Base-by-base conservation (phyloP, 257 asterid genomes). In the Avicennia marina region DNA sequence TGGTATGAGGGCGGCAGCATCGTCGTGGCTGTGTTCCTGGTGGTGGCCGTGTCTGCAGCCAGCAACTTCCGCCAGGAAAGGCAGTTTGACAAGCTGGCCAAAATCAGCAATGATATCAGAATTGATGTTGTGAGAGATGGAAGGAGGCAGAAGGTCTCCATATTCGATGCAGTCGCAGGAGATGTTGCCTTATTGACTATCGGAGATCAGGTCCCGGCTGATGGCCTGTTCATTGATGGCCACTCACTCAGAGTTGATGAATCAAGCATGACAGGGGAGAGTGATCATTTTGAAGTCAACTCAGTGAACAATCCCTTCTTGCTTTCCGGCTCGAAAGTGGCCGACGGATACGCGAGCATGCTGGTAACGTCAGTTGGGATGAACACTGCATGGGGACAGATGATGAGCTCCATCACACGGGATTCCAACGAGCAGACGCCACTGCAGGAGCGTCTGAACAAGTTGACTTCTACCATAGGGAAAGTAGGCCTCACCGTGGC, bases 1-100 rank as follows among this genome's bases (percentile, higher is more conserved):
- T 86, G 87, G 73, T 75, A 73, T 7, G 95, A 86, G 61, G 95
- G 95, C 1, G 82, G 79, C 1, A 75, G 82, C 71, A 83, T 83
- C 53, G 46, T 75, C 20, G 67, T 65, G 7, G 85, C 87, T 0
- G 78, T 81, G 49, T 72, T 81, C 58, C 61, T 83, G n/a, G 89
- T 84, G 16, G 77, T 78, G 9, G 64, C 58, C 0, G 82, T 86
- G 3, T 74, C 84, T 2, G 71, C 90, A 0, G 65, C 21, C n/a
- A 73, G 87, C 65, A 75, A 83, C 47, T 64, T 76, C 66, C 69
- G 94, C 44, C 79, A 77, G 3, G 84, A 72, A 44, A 59, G 67
- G 15, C 87, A 78, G 65, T 57, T 86, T 3, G 77, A 73, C 39
- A 64, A 75, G 73, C 71, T 83, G 18, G 79, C 94, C 0, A 69